Evolutionary conservation across 2,329 filamentous ascomycete species (phyloP).

Genomic region (Onygenales sp.): DNA sequence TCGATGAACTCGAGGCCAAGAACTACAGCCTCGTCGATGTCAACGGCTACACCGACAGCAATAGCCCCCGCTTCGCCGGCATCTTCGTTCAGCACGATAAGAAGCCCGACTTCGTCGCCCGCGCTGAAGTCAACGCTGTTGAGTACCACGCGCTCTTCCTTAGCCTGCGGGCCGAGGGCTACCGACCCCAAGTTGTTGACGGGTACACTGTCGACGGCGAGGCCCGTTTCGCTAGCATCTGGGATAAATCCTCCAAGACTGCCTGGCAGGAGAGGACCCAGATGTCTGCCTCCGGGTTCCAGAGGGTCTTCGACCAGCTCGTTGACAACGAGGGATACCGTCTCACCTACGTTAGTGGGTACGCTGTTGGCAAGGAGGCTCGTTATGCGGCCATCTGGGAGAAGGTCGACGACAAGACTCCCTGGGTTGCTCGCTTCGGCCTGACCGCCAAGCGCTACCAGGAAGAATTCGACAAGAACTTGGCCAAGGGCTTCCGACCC

Average conservation of each 20-base stretch:
- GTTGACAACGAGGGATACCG: constrained; percentile 4
- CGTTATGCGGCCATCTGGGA: constrained; percentile 10
- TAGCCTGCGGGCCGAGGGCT: constrained; percentile 4
- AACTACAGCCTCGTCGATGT: background rate
- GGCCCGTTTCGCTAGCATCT: constrained; percentile 4
- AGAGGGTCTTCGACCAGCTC: constrained; percentile 3
- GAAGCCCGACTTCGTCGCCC: background rate
- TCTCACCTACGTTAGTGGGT: constrained; percentile 9
- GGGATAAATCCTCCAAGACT: constrained; percentile 5
- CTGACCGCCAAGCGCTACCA: constrained; percentile 1
- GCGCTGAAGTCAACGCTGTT: background rate
- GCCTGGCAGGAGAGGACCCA: constrained; percentile 2
- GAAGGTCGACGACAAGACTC: background rate
- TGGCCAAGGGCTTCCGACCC: background rate
- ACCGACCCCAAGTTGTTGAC: constrained; percentile 7
- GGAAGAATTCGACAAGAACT: constrained; percentile 5
- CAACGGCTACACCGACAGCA: background rate
- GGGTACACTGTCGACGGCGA: constrained; percentile 7
- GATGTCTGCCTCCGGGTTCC: background rate
- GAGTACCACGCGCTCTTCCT: background rate
- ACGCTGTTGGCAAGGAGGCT: constrained; percentile 4
- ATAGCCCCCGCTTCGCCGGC: background rate
- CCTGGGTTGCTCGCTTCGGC: constrained; percentile 6
- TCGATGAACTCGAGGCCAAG: background rate
- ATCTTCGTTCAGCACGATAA: background rate